phyloP scores from a whole-genome alignment of 2,329 filamentous ascomycete species.

The Decorospora gaudefroyi region DNA sequence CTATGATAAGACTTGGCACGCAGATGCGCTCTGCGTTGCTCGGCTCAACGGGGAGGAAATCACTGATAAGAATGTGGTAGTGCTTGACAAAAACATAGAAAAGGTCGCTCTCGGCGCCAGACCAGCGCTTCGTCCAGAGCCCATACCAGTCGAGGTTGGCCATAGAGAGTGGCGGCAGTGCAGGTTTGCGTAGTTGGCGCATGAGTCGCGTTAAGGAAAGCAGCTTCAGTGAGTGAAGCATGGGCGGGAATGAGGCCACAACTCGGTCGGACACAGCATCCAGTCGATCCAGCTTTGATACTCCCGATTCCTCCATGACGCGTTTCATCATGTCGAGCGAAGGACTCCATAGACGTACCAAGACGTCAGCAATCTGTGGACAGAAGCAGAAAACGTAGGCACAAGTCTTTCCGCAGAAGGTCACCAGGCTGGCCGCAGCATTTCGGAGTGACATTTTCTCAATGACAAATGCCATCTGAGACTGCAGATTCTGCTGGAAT shows the following conservation, averaged over 20 bases:
- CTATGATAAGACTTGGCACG: slow-evolving; percentile 75
- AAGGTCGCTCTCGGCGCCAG: slow-evolving; percentile 82
- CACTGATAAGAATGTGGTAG: slow-evolving; percentile 77
- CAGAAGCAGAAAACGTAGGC: slow-evolving; percentile 95
- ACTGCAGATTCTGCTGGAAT: slow-evolving; percentile 78
- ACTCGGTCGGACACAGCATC: slow-evolving; percentile 63
- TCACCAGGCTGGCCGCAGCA: slow-evolving; percentile 67
- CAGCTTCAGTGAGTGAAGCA: slow-evolving; percentile 65
- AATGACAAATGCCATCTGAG: slow-evolving; percentile 84
- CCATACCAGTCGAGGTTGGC: slow-evolving; percentile 82
- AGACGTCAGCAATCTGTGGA: slow-evolving; percentile 79
- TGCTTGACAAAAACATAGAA: slow-evolving; percentile 93
- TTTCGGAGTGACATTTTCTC: slow-evolving; percentile 84
- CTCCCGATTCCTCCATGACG: slow-evolving; percentile 69
- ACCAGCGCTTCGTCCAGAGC: slow-evolving; percentile 84
- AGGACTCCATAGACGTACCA: slow-evolving; percentile 80
- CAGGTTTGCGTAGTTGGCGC: slow-evolving; percentile 65
- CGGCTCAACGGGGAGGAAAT: slow-evolving; percentile 57
- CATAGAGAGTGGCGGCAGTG: slow-evolving; percentile 68
- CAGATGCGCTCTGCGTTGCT: slow-evolving; percentile 63
- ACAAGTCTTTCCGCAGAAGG: slow-evolving; percentile 86
- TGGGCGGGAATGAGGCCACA: slow-evolving; percentile 69
- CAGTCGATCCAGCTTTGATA: slow-evolving; percentile 59
- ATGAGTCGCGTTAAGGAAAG: slow-evolving; percentile 64
- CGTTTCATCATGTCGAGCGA: slow-evolving; percentile 71